A percentile compares a stretch with the other conserved stretches of the same genome.
These are phyloP conservation scores for Podochytrium sp. DNA, from an alignment of 192 early-diverging fungal genomes.

Conservation along the genomic window DNA sequence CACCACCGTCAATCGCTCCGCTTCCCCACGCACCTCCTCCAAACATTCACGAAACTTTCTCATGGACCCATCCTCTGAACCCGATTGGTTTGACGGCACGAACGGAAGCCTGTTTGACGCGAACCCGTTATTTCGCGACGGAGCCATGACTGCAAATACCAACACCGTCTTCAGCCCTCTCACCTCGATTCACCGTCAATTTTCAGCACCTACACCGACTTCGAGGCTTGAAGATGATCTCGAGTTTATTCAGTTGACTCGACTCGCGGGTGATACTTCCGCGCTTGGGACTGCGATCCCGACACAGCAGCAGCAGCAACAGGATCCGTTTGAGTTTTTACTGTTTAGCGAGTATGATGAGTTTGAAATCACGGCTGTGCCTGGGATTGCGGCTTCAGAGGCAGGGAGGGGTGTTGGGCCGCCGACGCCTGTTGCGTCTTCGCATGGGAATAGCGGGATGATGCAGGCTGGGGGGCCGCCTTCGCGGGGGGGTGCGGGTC, in stretches of 20 bases:
- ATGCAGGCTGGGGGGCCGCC: background rate
- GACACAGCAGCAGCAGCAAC: background rate
- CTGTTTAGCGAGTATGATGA: too few relatives aligned
- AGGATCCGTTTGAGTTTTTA: background rate
- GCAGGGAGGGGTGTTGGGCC: too few relatives aligned
- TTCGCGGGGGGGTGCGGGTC: background rate
- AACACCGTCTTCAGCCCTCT: background rate
- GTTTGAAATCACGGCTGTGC: too few relatives aligned
- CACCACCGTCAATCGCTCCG: too few relatives aligned
- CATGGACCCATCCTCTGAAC: background rate
- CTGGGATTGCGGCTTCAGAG: too few relatives aligned
- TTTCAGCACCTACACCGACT: background rate
- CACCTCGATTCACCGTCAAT: background rate
- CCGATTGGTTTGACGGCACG: background rate
- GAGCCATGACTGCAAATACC: background rate
- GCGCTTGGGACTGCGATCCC: background rate
- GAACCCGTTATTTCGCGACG: background rate
- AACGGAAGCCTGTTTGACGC: background rate
- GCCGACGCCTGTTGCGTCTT: background rate
- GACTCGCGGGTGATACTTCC: too few relatives aligned
- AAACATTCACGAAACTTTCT: too few relatives aligned
- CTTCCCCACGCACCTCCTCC: too few relatives aligned
- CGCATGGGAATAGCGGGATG: background rate
- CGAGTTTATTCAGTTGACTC: too few relatives aligned
- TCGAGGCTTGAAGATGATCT: background rate